Evolutionary conservation across 345 rosid species (phyloP), one percentile per base, ranked within the genome.

Genomic region (Syzygium oleosum): DNA sequence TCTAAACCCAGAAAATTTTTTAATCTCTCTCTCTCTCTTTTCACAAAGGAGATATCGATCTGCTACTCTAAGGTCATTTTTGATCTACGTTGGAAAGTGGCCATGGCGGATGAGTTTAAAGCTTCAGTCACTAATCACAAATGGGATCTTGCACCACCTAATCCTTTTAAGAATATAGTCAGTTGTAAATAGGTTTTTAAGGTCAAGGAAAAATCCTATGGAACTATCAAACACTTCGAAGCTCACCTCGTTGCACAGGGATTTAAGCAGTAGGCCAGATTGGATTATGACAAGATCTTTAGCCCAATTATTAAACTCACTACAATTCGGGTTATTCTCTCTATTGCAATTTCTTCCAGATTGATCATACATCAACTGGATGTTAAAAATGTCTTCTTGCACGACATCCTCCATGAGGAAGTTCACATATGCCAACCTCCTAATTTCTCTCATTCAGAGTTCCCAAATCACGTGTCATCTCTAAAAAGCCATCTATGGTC

Each of bases 331-430:
- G 12, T 85, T 52, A 23, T 54, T 52, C 27, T 85, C 19, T 51
- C 27, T 23, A 2, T 85, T 25, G 41, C 0, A n/a, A 55, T 54
- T 54, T 29, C 2, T n/a, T 85, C 1, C 0, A 0, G 16, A 13
- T 31, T 68, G 29, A 41, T 17, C 5, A 27, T 85, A 85, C 22
- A 12, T 29, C 86, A 85, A 41, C 16, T 85, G 25, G 49, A 53
- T 85, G 63, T 85, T 29, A 51, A 27, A 12, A 85, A 85, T 31
- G 86, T 5, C 29, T 85, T 34, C 27, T 55, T 85, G 23, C 59
- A 54, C 13, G 2, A 22, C 7, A 29, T 29, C 34, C 19, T 85
- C 14, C 46, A 5, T 49, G 15, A 4, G 27, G 65, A 31, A 27
- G 86, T 54, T 29, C 53, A 52, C 52, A 85, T 85, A 55, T 13